A percentile compares a stretch with the other conserved stretches of the same genome.
Evolutionary conservation across 2,329 filamentous ascomycete genomes (phyloP).

Genomic region (Aspergillus sp.): DNA sequence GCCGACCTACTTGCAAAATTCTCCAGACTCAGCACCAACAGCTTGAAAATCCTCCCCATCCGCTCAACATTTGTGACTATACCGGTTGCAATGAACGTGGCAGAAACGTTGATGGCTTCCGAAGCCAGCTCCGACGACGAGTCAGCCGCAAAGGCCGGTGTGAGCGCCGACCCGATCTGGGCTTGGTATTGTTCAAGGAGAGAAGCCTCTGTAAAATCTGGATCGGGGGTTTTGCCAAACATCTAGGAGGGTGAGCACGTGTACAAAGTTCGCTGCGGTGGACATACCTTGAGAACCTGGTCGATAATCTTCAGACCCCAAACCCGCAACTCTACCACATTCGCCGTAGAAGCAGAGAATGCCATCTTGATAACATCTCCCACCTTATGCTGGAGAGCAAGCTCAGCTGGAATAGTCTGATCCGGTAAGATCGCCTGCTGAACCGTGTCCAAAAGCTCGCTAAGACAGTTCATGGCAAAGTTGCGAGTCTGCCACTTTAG

Average conservation of each 20-base stretch:
- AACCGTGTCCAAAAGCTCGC: constrained; percentile 70
- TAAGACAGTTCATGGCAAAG: constrained; percentile 83
- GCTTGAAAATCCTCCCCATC: constrained; percentile 97
- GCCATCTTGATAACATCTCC: constrained; percentile 94
- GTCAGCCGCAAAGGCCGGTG: constrained; percentile 89
- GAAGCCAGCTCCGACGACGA: constrained; percentile 93
- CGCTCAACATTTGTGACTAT: constrained; percentile 95
- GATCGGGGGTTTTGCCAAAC: constrained; percentile 91
- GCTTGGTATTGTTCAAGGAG: constrained; percentile 96
- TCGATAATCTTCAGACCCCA: constrained; percentile 92
- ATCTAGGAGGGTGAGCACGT: constrained; percentile 40
- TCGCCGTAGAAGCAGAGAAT: constrained; percentile 92
- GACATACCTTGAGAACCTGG: constrained; percentile 62
- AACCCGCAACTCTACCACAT: constrained; percentile 79
- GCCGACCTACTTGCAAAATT: constrained; percentile 64
- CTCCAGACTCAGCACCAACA: constrained; percentile 79
- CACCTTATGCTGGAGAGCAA: constrained; percentile 69
- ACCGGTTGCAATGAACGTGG: constrained; percentile 93
- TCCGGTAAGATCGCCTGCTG: constrained; percentile 69
- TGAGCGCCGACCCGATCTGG: constrained; percentile 92
- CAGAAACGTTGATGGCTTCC: constrained; percentile 93
- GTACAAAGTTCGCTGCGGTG: constrained; percentile 1
- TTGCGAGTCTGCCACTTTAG: constrained; percentile 92
- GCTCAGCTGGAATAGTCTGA: constrained; percentile 67
- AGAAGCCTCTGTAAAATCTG: constrained; percentile 95